Evolutionary conservation across 2,329 filamentous ascomycete genomes (phyloP), one percentile per base, ranked within the genome.

Genomic region (Nemania abortiva): DNA sequence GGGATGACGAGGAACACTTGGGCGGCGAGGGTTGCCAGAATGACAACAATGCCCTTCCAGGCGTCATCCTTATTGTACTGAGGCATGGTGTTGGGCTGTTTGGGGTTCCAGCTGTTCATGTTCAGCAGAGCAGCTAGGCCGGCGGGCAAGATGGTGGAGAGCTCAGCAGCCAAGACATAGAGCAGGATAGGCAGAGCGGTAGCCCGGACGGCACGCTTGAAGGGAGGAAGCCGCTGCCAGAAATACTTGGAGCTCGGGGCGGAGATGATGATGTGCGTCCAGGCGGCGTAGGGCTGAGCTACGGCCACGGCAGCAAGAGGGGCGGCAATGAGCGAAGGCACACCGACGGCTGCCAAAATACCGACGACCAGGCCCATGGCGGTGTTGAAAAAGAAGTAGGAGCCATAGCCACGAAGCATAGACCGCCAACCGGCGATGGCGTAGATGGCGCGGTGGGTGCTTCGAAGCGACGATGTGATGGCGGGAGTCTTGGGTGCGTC

Each of bases 191-290:
- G 91, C 56, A 89, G 79, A 70, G 88, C 90, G 70, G 94, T 90
- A 67, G 92, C 89, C 76, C 88, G 85, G 83, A 91, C 91, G 60
- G 89, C 85, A 77, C 84, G 85, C 74, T 85, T 84, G 79, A 89
- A 88, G 54, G 89, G 82, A 18, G 92, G 90, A 60, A 97, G 86
- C 66, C 93, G 91, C 76, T 86, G 83, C 81, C 87, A 92, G 84
- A 91, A 94, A 74, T 82, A 83, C 78, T 88, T 87, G 56, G 84
- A 77, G 65, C 87, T 90, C 5, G 90, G 89, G 62, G 89, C 85
- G 1, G 93, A 90, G 77, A 98, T 94, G 78, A 97, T 89, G 75
- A 92, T 90, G 80, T 97, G 94, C 3, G 94, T 92, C 94, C 94
- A 97, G 62, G 89, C 87, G 73, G 95, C 88, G 78, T 89, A 87